phyloP scores from a whole-genome alignment of 1,284 basidiomycete genomes.

The Ustilago trichophora region DNA sequence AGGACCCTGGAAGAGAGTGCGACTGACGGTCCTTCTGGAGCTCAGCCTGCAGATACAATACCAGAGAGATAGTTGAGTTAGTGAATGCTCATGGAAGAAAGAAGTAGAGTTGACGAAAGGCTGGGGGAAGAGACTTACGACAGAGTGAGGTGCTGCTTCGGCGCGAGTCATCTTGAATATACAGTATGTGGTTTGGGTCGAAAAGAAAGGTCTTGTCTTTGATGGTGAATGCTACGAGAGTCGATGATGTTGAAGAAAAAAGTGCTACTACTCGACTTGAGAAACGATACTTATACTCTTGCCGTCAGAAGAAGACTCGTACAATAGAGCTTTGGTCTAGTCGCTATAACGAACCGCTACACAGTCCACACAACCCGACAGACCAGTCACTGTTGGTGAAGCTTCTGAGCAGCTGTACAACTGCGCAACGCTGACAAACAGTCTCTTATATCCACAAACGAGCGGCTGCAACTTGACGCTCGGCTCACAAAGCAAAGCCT shows the following conservation, averaged over 20 bases:
- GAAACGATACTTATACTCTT: not conserved
- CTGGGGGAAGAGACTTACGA: constrained; percentile 15
- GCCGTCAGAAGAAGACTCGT: no score
- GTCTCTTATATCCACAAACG: no score
- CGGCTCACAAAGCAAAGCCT: no score
- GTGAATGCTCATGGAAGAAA: no score
- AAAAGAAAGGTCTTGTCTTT: not conserved
- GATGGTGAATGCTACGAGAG: not conserved
- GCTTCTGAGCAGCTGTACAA: no score
- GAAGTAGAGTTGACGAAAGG: not conserved
- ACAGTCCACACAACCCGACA: no score
- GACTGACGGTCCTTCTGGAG: constrained; percentile 23
- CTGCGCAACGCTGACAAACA: not conserved
- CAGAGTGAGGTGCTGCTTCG: constrained; percentile 34
- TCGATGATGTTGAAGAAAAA: not conserved
- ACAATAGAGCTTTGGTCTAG: no score
- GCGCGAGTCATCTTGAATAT: constrained; percentile 29
- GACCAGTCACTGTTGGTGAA: no score
- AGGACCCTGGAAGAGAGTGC: constrained; percentile 28
- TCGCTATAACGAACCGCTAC: no score
- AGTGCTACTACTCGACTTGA: no score
- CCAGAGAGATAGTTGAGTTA: not conserved
- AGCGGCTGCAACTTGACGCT: no score
- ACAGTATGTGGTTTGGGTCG: not conserved
- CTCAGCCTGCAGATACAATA: constrained; percentile 13